Conservation (phyloP, 2,329 filamentous ascomycete genomes). For the Trichoderma endophyticum region DNA sequence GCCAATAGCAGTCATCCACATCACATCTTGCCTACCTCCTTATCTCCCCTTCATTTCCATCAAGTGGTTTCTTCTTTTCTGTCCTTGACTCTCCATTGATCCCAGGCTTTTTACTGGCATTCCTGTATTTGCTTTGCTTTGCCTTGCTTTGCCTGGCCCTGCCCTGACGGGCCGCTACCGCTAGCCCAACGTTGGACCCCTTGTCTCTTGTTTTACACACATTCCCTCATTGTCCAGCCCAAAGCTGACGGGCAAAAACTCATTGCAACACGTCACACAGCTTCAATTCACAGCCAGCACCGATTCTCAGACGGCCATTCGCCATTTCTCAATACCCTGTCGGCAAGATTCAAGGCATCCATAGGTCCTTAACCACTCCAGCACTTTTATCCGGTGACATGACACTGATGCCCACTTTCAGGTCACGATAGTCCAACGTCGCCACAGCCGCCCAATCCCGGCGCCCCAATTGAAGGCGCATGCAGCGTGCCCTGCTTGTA, state of each 20-base stretch:
- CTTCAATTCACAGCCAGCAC: neutral
- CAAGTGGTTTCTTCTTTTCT: neutral
- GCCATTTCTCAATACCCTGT: neutral
- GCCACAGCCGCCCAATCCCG: constrained; percentile 11
- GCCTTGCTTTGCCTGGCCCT: neutral
- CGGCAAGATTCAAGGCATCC: neutral
- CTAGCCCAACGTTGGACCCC: neutral
- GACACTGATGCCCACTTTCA: constrained; percentile 10
- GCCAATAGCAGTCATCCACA: neutral
- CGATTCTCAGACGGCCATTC: neutral
- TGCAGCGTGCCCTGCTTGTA: neutral
- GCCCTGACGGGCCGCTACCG: neutral
- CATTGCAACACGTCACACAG: constrained; percentile 6
- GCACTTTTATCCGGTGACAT: neutral
- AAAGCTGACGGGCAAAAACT: neutral
- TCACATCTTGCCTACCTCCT: neutral
- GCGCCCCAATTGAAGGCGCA: constrained; percentile 6
- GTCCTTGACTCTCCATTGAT: neutral
- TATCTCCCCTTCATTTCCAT: neutral
- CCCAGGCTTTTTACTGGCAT: neutral
- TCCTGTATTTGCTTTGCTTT: neutral
- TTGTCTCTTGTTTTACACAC: neutral
- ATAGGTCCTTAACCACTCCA: constrained; percentile 1
- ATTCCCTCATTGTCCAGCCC: neutral
- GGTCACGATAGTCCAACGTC: constrained; percentile 8